Conservation (phyloP, 2,329 filamentous ascomycete species). For the Ceratocystiopsis minuta region DNA sequence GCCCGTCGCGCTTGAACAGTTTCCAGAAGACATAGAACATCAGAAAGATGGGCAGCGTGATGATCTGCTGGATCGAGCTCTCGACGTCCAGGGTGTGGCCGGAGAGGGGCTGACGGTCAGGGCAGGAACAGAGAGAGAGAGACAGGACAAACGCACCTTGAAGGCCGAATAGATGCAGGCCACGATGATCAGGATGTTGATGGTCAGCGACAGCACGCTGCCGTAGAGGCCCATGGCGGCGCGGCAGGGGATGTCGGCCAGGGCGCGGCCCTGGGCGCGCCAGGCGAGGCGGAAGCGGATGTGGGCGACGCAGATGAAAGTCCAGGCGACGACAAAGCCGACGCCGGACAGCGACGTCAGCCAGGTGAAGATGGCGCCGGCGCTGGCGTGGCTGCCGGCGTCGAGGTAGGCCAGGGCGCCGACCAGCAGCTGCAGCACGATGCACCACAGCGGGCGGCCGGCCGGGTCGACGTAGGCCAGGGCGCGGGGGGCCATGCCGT, state of each 20-base stretch:
- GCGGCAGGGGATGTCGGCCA: conserved; percentile 29
- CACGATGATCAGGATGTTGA: conserved; percentile 50
- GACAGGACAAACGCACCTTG: neutral
- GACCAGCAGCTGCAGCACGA: conserved; percentile 33
- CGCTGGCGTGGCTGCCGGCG: conserved; percentile 21
- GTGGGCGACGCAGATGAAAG: conserved; percentile 45
- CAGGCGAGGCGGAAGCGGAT: conserved; percentile 48
- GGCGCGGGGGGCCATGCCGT: conserved; percentile 34
- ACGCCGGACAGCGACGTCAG: conserved; percentile 55
- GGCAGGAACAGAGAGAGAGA: too few species aligned
- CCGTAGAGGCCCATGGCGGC: conserved; percentile 40
- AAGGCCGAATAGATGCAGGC: conserved; percentile 57
- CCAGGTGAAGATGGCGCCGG: conserved; percentile 37
- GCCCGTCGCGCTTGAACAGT: conserved; percentile 32
- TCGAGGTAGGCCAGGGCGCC: conserved; percentile 42
- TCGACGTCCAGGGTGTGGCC: conserved; percentile 19
- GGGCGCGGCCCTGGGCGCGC: conserved; percentile 36
- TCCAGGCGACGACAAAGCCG: conserved; percentile 60
- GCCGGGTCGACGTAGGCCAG: conserved; percentile 42
- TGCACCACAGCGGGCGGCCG: conserved; percentile 39
- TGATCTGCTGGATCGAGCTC: conserved; percentile 40
- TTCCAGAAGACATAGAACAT: conserved; percentile 49
- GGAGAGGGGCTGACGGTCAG: conserved; percentile 15
- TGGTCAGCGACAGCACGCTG: conserved; percentile 47
- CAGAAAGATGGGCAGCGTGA: conserved; percentile 38